phyloP scores from a whole-genome alignment of 2,329 filamentous ascomycete species.

The Colletotrichum kahawae region DNA sequence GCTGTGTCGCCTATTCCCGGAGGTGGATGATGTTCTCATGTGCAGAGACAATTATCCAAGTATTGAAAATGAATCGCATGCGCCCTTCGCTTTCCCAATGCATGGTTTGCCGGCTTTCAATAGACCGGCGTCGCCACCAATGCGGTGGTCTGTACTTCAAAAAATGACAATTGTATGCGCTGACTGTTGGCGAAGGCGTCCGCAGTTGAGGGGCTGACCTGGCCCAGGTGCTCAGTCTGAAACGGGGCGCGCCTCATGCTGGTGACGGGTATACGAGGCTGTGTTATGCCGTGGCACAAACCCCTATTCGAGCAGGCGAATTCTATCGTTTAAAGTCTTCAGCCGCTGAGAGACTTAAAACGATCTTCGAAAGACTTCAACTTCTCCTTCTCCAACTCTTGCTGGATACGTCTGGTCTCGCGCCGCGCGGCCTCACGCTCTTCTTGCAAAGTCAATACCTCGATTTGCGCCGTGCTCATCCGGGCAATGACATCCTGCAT shows the following conservation, averaged over 20 bases:
- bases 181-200: background rate
- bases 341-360: conserved; percentile 37
- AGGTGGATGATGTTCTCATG: background rate
- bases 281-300: conserved; percentile 10
- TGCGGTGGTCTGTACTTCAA: background rate
- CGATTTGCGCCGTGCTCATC: conserved; percentile 83
- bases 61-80: background rate
- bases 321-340: background rate
- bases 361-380: conserved; percentile 52
- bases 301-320: background rate
- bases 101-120: background rate
- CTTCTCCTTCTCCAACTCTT: conserved; percentile 68
- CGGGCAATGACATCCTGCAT: conserved; percentile 82
- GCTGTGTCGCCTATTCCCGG: background rate
- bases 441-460: conserved; percentile 80
- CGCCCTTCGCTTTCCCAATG: conserved; percentile 11
- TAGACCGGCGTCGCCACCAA: background rate
- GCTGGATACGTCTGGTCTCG: conserved; percentile 73
- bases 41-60: background rate
- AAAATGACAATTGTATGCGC: background rate
- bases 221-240: conserved; percentile 12
- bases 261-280: conserved; percentile 4
- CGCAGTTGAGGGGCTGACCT: conserved; percentile 2
- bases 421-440: conserved; percentile 76
- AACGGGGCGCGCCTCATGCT: conserved; percentile 14